Conservation (phyloP, 2,329 filamentous ascomycete species). For the Xylariaceae sp. region DNA sequence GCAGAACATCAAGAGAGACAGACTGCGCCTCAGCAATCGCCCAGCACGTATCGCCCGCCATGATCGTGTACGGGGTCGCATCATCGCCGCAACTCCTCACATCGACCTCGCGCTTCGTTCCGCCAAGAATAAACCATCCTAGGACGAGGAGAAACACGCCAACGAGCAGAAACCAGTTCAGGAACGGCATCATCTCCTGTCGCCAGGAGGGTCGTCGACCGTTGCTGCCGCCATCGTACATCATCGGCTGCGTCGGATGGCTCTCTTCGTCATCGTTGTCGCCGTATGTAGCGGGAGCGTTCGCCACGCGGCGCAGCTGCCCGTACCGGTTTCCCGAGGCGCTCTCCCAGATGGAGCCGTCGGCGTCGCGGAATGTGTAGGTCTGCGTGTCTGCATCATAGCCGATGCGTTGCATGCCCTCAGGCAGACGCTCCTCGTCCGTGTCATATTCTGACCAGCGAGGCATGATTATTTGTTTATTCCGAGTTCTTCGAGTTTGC, state of each 20-base stretch:
- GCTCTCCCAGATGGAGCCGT: slow-evolving; percentile 42
- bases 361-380: slow-evolving; percentile 42
- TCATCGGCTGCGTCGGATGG: slow-evolving; percentile 22
- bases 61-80: slow-evolving; percentile 36
- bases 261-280: slow-evolving; percentile 23
- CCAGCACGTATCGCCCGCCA: slow-evolving; percentile 49
- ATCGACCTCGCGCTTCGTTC: slow-evolving; percentile 22
- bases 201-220: slow-evolving; percentile 40
- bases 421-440: slow-evolving; percentile 44
- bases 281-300: slow-evolving; percentile 7
- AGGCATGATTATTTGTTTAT: slow-evolving; percentile 17
- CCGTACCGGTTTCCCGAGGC: slow-evolving; percentile 43
- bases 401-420: slow-evolving; percentile 44
- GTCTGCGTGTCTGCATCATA: slow-evolving; percentile 46
- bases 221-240: slow-evolving; percentile 8
- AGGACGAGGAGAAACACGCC: slow-evolving; percentile 46
- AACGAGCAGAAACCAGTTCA: slow-evolving; percentile 54
- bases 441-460: slow-evolving; percentile 35
- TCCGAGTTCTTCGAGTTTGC: too few relatives aligned
- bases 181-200: slow-evolving; percentile 47
- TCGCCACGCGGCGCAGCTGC: slow-evolving; percentile 31
- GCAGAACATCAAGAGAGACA: slow-evolving; percentile 43
- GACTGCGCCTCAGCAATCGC: slow-evolving; percentile 41
- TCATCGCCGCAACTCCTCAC: slow-evolving; percentile 29
- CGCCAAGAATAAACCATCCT: slow-evolving; percentile 43